Percentiles rank a stretch among this genome's conserved stretches.
Evolutionary conservation across 2,329 filamentous ascomycete species (phyloP).

Genomic region (Ceratocystis harringtonii): DNA sequence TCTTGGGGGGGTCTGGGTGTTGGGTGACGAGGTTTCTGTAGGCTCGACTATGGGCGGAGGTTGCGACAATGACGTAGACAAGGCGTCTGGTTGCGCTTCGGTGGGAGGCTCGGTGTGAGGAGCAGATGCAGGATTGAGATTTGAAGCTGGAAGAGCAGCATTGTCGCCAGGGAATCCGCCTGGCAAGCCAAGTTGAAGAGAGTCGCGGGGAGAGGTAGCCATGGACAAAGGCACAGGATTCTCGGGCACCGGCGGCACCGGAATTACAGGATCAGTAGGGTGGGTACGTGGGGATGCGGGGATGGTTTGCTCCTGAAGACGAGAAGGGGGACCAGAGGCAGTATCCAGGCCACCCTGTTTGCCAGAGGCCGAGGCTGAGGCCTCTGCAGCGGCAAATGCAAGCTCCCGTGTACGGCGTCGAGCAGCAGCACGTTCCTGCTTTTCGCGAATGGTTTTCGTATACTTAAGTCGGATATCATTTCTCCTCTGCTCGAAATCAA

Average conservation of each 20-base stretch:
- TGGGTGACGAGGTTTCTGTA: neutral
- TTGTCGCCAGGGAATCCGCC: constrained; percentile 40
- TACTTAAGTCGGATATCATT: constrained; percentile 75
- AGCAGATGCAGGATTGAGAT: constrained; percentile 32
- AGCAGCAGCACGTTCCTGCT: constrained; percentile 38
- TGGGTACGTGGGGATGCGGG: neutral
- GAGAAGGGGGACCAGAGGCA: neutral
- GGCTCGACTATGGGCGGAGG: constrained; percentile 7
- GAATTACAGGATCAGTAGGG: neutral
- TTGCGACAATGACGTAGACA: constrained; percentile 1
- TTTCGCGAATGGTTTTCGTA: constrained; percentile 60
- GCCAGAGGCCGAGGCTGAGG: constrained; percentile 19
- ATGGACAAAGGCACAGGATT: neutral
- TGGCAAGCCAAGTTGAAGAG: constrained; percentile 32
- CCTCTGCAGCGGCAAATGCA: constrained; percentile 22
- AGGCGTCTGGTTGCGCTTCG: constrained; percentile 22
- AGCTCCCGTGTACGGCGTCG: constrained; percentile 35
- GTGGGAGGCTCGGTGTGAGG: constrained; percentile 57
- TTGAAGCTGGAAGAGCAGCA: constrained; percentile 19
- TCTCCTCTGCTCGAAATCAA: constrained; percentile 71
- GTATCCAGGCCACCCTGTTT: neutral
- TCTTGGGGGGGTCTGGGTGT: neutral
- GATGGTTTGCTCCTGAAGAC: neutral
- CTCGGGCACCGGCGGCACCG: neutral
- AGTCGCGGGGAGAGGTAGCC: constrained; percentile 9